Percentiles rank a stretch among this genome's conserved stretches.
These are phyloP conservation scores for Vitis hybrid DNA, from an alignment of 177 flowering plant species.

Conservation along the genomic window DNA sequence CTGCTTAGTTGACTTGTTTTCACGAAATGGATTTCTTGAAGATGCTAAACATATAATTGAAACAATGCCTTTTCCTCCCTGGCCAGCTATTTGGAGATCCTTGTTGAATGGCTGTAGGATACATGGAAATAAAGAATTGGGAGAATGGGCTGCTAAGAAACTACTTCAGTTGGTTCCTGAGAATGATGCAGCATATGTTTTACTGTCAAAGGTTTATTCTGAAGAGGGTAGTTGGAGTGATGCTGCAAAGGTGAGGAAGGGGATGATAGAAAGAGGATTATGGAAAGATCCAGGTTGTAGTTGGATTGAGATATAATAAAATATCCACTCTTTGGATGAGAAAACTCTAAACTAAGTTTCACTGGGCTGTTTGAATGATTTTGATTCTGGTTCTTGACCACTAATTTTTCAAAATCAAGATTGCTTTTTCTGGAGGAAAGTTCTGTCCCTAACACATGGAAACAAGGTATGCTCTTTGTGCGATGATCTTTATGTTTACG, in stretches of 20 bases:
- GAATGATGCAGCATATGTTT: constrained; percentile 38
- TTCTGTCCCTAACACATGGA: too few relatives aligned
- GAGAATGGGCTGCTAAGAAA: constrained; percentile 39
- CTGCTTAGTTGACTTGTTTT: constrained; percentile 56
- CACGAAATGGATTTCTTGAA: constrained; percentile 48
- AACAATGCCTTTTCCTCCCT: constrained; percentile 57
- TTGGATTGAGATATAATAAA: constrained; percentile 33
- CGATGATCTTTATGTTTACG: too few relatives aligned
- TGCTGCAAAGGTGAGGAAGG: constrained; percentile 32
- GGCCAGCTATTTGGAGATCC: constrained; percentile 61
- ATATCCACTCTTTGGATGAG: too few relatives aligned
- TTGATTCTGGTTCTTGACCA: too few relatives aligned
- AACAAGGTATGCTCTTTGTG: too few relatives aligned
- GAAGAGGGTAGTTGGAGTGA: constrained; percentile 46
- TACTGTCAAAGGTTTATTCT: constrained; percentile 40
- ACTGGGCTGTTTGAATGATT: too few relatives aligned
- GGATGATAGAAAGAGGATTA: constrained; percentile 28
- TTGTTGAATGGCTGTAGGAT: constrained; percentile 58
- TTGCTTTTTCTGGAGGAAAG: too few relatives aligned
- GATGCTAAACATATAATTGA: constrained; percentile 47
- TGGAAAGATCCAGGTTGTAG: constrained; percentile 39
- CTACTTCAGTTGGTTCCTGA: constrained; percentile 39
- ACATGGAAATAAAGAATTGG: constrained; percentile 44
- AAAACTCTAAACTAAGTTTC: too few relatives aligned
- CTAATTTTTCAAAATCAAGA: too few relatives aligned